Conservation (phyloP, 257 asterid genomes). For the Solanum tarapatanum region DNA sequence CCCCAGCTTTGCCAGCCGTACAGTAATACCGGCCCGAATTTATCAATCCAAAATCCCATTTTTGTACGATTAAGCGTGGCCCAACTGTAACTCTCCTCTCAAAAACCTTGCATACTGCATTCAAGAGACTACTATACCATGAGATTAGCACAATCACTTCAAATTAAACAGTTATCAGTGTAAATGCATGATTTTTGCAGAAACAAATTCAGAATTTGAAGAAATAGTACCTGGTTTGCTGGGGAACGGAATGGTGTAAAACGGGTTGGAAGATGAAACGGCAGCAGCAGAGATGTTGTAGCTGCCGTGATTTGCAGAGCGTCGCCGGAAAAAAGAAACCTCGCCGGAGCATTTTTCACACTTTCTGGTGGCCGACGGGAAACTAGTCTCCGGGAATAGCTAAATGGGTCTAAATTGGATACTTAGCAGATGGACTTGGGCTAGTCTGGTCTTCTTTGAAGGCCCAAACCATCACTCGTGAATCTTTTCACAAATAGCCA, state of each 20-base stretch:
- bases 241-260: constrained; percentile 8
- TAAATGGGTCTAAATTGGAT: not conserved
- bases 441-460: not conserved
- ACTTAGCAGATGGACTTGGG: not conserved
- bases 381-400: not conserved
- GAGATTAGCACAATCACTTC: not conserved
- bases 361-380: not conserved
- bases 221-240: constrained; percentile 27
- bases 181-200: not conserved
- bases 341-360: not conserved
- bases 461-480: not conserved
- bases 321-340: not conserved
- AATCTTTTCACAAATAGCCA: not conserved
- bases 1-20: constrained; percentile 21
- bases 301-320: constrained; percentile 18
- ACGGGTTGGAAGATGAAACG: constrained; percentile 1
- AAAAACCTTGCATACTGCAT: constrained; percentile 27
- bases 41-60: constrained; percentile 23
- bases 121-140: constrained; percentile 13
- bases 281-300: constrained; percentile 13
- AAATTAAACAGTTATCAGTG: not conserved
- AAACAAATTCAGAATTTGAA: not conserved
- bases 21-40: constrained; percentile 34
- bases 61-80: constrained; percentile 10
- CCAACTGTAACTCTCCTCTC: constrained; percentile 8